Percentiles rank a stretch among this genome's conserved stretches.
These are phyloP conservation scores for Zygnema cylindricum DNA, from an alignment of 139 green algal genomes.

Conservation along the genomic window DNA sequence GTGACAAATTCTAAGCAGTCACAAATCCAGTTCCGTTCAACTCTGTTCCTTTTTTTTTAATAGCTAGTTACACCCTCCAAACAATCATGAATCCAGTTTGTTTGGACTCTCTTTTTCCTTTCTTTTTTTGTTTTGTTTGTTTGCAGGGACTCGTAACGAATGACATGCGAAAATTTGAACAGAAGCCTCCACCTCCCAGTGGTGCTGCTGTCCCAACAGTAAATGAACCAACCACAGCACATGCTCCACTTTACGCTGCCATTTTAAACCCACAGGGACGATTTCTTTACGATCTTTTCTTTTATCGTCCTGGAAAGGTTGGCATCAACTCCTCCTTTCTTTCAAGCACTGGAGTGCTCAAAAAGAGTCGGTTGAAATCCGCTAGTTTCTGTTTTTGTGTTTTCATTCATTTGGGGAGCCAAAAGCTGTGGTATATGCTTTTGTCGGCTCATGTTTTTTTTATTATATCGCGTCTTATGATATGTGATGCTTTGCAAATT, in stretches of 20 bases:
- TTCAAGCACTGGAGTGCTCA: too few species aligned
- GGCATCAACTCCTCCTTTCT: background rate
- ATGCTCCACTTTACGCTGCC: constrained; percentile 25
- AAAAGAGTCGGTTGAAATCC: too few species aligned
- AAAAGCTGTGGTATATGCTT: too few species aligned
- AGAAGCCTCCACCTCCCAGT: background rate
- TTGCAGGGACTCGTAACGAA: constrained; percentile 36
- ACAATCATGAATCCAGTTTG: too few species aligned
- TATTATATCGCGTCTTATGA: too few species aligned
- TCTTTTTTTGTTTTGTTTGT: background rate
- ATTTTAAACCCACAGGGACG: constrained; percentile 27
- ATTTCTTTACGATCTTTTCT: constrained; percentile 48
- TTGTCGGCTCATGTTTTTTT: background rate
- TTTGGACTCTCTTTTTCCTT: too few species aligned
- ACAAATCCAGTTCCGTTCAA: too few species aligned
- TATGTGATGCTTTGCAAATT: background rate
- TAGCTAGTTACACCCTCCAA: too few species aligned
- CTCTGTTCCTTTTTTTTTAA: too few species aligned
- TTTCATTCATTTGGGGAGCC: too few species aligned
- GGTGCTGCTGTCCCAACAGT: constrained; percentile 8
- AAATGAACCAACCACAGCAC: constrained; percentile 16
- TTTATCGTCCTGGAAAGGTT: constrained; percentile 17
- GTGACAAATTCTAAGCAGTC: too few species aligned
- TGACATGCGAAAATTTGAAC: constrained; percentile 1
- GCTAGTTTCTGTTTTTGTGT: too few species aligned